Evolutionary conservation across 768 basidiomycete genomes (phyloP).

Genomic region (Kwoniella sp.): DNA sequence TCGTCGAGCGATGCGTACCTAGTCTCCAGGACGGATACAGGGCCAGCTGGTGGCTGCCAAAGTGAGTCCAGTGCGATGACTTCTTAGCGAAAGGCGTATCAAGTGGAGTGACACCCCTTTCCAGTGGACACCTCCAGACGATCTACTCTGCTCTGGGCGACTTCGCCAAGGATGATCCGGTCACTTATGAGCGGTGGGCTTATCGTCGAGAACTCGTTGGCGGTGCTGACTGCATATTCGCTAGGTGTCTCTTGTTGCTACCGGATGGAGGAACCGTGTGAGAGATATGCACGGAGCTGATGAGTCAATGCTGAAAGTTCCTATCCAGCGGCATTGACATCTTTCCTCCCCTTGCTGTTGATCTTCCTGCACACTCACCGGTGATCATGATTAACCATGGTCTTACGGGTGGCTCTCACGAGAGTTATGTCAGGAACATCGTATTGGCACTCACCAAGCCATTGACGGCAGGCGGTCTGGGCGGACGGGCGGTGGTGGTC

Average conservation of each 20-base stretch:
- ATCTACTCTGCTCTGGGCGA: constrained; percentile 43
- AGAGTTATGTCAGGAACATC: constrained; percentile 76
- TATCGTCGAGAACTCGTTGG: constrained; percentile 1
- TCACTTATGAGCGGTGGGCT: constrained; percentile 42
- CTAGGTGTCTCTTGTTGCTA: constrained; percentile 43
- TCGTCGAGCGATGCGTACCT: constrained; percentile 6
- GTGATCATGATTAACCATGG: constrained; percentile 54
- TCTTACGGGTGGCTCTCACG: constrained; percentile 61
- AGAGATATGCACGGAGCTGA: not conserved
- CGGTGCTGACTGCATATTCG: not conserved
- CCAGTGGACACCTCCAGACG: constrained; percentile 46
- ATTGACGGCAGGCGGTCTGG: constrained; percentile 69
- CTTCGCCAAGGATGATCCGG: constrained; percentile 39
- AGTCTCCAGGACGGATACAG: constrained; percentile 22
- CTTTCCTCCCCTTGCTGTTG: constrained; percentile 18
- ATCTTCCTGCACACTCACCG: constrained; percentile 52
- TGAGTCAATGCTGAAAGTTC: not conserved
- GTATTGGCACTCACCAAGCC: constrained; percentile 65
- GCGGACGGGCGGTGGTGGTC: constrained; percentile 81
- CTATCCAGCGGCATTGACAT: constrained; percentile 40
- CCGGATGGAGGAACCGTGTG: constrained; percentile 51
- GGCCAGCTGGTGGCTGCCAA: constrained; percentile 43
- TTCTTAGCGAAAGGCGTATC: too few species aligned
- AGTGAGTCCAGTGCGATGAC: constrained; percentile 18
- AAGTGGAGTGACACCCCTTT: too few species aligned